A percentile compares a stretch with the other conserved stretches of the same genome.
Evolutionary conservation across 352 stramenopile genomes (phyloP).

Genomic region (Pythium dissotocum): DNA sequence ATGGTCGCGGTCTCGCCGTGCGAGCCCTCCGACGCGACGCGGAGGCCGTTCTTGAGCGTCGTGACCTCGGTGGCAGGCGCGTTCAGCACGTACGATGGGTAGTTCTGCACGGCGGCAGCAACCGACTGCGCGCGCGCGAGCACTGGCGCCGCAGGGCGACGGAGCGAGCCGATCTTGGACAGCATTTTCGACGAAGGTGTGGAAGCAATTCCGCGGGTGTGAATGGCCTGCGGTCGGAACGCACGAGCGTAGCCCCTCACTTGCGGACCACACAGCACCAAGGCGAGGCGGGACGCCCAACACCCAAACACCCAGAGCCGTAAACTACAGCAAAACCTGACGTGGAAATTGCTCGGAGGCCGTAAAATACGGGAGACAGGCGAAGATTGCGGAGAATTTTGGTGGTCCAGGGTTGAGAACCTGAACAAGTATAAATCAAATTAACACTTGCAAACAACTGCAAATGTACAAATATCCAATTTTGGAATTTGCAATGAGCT

Average conservation of each 20-base stretch:
- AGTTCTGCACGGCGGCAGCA: constrained; percentile 68
- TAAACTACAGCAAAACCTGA: constrained; percentile 14
- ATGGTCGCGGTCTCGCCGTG: constrained; percentile 98
- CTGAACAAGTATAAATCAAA: constrained; percentile 7
- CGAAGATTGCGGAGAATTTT: constrained; percentile 24
- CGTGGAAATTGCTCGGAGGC: not conserved
- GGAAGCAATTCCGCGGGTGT: constrained; percentile 29
- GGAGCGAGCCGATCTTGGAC: constrained; percentile 58
- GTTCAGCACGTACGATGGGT: constrained; percentile 91
- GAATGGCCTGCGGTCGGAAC: constrained; percentile 1
- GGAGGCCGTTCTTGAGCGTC: constrained; percentile 94
- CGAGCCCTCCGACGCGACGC: constrained; percentile 97
- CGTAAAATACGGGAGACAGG: constrained; percentile 5
- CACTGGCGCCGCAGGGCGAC: constrained; percentile 41
- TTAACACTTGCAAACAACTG: no score
- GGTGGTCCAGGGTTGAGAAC: constrained; percentile 18
- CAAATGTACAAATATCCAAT: no score
- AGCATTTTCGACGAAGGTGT: constrained; percentile 41
- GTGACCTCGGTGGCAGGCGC: constrained; percentile 96
- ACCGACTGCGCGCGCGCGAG: constrained; percentile 72
- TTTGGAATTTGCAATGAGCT: not conserved
- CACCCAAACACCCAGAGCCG: constrained; percentile 27
- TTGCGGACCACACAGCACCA: constrained; percentile 20
- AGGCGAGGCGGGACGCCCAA: not conserved
- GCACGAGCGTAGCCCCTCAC: constrained; percentile 2